These are phyloP conservation scores for Cladosporium oxysporum DNA, from an alignment of 2,329 filamentous ascomycete genomes.

Conservation along the genomic window DNA sequence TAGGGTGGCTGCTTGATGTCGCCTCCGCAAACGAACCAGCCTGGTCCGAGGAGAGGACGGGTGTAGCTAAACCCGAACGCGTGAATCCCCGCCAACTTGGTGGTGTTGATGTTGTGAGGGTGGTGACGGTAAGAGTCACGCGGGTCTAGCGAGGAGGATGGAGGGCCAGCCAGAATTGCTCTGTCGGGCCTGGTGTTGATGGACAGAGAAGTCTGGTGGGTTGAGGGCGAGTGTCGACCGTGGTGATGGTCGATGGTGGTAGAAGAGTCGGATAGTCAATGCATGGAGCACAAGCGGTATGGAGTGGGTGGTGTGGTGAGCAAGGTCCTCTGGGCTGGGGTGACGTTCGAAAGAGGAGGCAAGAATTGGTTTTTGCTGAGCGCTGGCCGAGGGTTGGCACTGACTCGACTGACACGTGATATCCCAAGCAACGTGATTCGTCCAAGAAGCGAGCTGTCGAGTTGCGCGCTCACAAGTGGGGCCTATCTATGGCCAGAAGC, in stretches of 20 bases:
- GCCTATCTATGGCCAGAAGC: background rate
- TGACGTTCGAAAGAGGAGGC: conserved; percentile 16
- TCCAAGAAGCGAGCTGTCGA: background rate
- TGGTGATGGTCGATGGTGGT: background rate
- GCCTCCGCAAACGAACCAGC: conserved; percentile 94
- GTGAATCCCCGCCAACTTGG: conserved; percentile 92
- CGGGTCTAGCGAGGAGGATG: conserved; percentile 35
- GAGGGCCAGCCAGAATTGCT: conserved; percentile 29
- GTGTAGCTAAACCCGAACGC: conserved; percentile 70
- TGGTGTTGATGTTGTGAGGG: conserved; percentile 52
- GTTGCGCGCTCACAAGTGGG: background rate
- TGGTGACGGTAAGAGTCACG: conserved; percentile 9
- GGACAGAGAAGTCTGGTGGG: conserved; percentile 26
- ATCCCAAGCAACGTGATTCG: background rate
- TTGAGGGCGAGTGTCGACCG: background rate
- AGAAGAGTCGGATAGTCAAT: conserved; percentile 20
- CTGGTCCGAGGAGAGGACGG: conserved; percentile 89
- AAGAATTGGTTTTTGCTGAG: conserved; percentile 3
- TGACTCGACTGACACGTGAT: background rate
- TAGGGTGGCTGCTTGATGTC: conserved; percentile 93
- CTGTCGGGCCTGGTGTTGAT: conserved; percentile 18
- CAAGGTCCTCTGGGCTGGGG: conserved; percentile 8
- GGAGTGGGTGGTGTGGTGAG: background rate
- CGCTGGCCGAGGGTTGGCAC: conserved; percentile 1
- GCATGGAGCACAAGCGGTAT: background rate